Base-by-base conservation (phyloP, 2,329 filamentous ascomycete species). In the Colletotrichum lupini region DNA sequence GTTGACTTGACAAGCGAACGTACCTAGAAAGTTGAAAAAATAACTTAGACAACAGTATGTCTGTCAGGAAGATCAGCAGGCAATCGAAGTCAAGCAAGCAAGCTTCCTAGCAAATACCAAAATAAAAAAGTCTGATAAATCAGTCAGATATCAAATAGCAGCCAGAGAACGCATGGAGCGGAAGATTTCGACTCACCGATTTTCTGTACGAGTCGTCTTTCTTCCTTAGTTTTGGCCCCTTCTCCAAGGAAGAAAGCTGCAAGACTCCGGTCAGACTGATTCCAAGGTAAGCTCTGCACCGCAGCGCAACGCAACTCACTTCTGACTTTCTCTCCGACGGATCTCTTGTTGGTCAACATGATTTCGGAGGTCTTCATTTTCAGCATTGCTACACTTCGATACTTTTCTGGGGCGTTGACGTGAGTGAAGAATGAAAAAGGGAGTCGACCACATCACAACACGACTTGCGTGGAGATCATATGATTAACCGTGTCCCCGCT, bases 21-120 rank as follows among this genome's bases (percentile, higher is more conserved):
- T 28, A 61, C 59, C 37, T 22, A 49, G 12, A n/a, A 61, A 79
- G 64, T 82, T 82, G 75, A 82, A 81, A 42, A 82, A 82, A 58
- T 77, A 82, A 53, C 80, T 81, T 1, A 81, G 28, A 49, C 81
- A 82, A 24, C 78, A 82, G 46, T 81, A 82, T 0, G 80, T 82
- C 78, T 80, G 8, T 3, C 14, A 5, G 35, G 11, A 26, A 9
- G 12, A 0, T n/a, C 22, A 19, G 19, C 46, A 30, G 37, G 14
- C 53, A 56, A 24, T 24, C 22, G 7, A 8, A 8, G n/a, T 7
- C 22, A 11, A 60, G 5, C n/a, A 42, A 6, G 7, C 6, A 24
- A 46, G 22, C 3, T 16, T 28, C 12, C 9, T 19, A 12, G 3
- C 11, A 5, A 16, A 28, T 67, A 79, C 78, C 65, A 82, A 49